Evolutionary conservation across 2,329 filamentous ascomycete genomes (phyloP), one percentile per base, ranked within the genome.

Genomic region (Clonostachys solani): DNA sequence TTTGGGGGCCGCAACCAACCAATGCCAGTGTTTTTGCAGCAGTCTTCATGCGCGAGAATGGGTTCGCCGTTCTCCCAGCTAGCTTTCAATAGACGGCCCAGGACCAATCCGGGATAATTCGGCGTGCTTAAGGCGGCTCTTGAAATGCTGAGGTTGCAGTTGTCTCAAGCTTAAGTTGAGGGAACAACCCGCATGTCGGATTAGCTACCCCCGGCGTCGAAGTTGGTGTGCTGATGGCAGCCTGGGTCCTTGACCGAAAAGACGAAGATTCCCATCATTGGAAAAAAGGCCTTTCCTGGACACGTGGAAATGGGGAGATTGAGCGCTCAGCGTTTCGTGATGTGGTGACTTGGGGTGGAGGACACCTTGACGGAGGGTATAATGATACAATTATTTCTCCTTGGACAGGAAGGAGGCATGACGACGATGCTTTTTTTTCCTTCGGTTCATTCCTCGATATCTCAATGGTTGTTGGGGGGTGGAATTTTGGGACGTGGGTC

Each of bases 41-140:
- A 60, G 45, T 57, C 56, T 49, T 48, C 58, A 29, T 44, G 48
- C 12, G 45, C 49, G 12, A 46, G 16, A 3, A 44, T 12, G 34
- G 52, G 42, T 19, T 46, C 44, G 9, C 40, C 43, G 12, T 33
- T 29, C 6, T 45, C 34, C 45, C 53, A 52, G 15, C 40, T 42
- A n/a, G 45, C 42, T 8, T 34, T 36, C 48, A 40, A n/a, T 17
- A 9, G 16, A 33, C 33, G 46, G 40, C 23, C 46, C 5, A 42
- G 33, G 40, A 47, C 49, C n/a, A 49, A 44, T 13, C 4, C 12
- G 38, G 29, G 13, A 33, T 45, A 44, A n/a, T 43, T 42, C n/a
- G 42, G 9, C n/a, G 37, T 12, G 17, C 42, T 8, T 8, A 46
- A 19, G 15, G 33, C 29, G 34, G 36, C 35, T 35, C 38, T 44